phyloP scores from a whole-genome alignment of 192 early-diverging fungal genomes.

The Nowakowskiella sp. region DNA sequence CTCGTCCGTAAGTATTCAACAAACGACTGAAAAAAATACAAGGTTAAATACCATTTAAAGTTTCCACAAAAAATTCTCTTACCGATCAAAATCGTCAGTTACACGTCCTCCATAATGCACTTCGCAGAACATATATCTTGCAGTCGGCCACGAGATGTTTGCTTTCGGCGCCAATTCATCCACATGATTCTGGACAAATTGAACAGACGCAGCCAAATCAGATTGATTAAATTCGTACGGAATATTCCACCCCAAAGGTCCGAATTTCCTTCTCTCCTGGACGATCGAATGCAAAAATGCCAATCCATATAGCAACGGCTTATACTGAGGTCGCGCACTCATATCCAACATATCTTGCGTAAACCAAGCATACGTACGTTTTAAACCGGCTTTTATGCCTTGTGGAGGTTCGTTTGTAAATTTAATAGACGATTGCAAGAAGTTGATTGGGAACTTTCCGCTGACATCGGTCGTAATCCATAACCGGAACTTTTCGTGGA shows the following conservation, averaged over 20 bases:
- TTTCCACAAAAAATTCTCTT: constrained; percentile 13
- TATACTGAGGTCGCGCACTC: constrained; percentile 54
- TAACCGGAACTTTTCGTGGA: constrained; percentile 59
- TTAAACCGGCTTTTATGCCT: constrained; percentile 57
- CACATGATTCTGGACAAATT: constrained; percentile 63
- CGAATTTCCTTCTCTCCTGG: constrained; percentile 58
- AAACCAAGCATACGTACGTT: constrained; percentile 57
- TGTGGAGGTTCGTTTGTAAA: constrained; percentile 64
- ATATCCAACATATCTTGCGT: constrained; percentile 67
- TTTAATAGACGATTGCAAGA: constrained; percentile 58
- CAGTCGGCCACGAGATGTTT: constrained; percentile 50
- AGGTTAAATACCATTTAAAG: constrained; percentile 2
- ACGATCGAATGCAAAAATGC: constrained; percentile 61
- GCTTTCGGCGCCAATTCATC: constrained; percentile 59
- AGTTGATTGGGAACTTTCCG: constrained; percentile 56
- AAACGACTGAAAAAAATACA: constrained; percentile 35
- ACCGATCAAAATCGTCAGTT: constrained; percentile 58
- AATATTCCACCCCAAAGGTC: constrained; percentile 62
- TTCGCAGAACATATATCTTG: constrained; percentile 62
- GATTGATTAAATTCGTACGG: constrained; percentile 64
- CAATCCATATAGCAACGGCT: constrained; percentile 53
- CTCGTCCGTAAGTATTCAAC: constrained; percentile 51
- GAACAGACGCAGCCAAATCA: constrained; percentile 54
- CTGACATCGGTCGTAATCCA: constrained; percentile 59
- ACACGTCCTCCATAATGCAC: constrained; percentile 60